These are phyloP conservation scores for Aspergillus proliferans DNA, from an alignment of 2,329 filamentous ascomycete genomes.

Conservation along the genomic window DNA sequence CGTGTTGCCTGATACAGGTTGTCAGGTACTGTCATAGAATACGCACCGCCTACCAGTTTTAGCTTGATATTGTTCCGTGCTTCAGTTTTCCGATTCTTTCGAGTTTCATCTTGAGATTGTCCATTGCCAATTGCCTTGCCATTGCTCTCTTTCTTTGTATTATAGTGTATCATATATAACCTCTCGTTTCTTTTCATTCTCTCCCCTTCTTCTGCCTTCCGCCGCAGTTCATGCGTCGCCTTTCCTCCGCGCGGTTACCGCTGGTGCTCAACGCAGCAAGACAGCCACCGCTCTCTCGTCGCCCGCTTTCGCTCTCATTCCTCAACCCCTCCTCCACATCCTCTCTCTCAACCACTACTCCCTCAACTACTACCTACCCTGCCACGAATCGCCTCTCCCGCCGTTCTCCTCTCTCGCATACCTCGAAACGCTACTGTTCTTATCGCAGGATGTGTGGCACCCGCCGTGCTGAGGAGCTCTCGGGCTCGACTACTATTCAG, in stretches of 20 bases:
- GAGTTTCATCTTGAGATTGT: not conserved
- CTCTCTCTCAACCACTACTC: slow-evolving; percentile 17
- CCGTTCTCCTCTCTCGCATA: slow-evolving; percentile 24
- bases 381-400: slow-evolving; percentile 15
- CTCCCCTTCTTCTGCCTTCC: slow-evolving; percentile 8
- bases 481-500: slow-evolving; percentile 54
- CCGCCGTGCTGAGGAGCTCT: slow-evolving; percentile 49
- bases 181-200: slow-evolving; percentile 1
- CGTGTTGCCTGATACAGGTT: not conserved
- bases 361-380: slow-evolving; percentile 15
- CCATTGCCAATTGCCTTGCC: slow-evolving; percentile 6
- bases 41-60: not conserved
- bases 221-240: slow-evolving; percentile 25
- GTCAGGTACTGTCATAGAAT: not conserved
- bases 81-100: not conserved
- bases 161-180: not conserved
- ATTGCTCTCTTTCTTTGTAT: slow-evolving; percentile 1
- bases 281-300: slow-evolving; percentile 26
- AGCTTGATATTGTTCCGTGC: not conserved
- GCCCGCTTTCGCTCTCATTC: not conserved
- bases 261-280: slow-evolving; percentile 27
- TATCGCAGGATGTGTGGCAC: slow-evolving; percentile 71
- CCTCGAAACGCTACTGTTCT: slow-evolving; percentile 59
- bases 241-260: slow-evolving; percentile 27
- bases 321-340: slow-evolving; percentile 21